Base-by-base conservation (phyloP, 2,329 filamentous ascomycete genomes). In the Mycosphaerella arachidis region DNA sequence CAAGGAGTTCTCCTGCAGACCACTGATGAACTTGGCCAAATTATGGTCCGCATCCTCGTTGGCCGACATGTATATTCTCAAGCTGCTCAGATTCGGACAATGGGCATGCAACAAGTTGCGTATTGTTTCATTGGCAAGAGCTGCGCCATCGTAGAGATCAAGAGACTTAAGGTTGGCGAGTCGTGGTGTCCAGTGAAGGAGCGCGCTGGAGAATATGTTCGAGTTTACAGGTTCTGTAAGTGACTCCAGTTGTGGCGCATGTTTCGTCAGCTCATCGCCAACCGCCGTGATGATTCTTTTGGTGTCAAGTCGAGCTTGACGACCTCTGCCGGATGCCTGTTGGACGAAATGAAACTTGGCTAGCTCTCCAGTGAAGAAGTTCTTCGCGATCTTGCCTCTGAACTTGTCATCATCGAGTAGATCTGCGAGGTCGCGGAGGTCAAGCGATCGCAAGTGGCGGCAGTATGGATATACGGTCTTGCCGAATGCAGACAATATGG, bases 381-480 rank as follows among this genome's bases (percentile, higher is more conserved):
- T 84, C 70, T 79, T 80, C 8, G 80, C 81, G 31, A 89, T 80
- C 45, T 80, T 81, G 60, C 83, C 80, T 37, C 79, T 81, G 55
- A 87, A 86, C 55, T 81, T 80, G 52, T 82, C 77, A 58, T 87
- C 82, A 57, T 87, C 82, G 1, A 91, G 77, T 24, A 89, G 77
- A 45, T 84, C 75, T 10, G 77, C 74, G 1, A 91, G 77, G 68
- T 87, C 84, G 56, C 84, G 78, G 9, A 91, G 79, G 64, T 87
- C 84, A 40, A 91, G 77, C 29, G 80, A 78, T 58, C 82, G 84
- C 57, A 91, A 82, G 72, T 88, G 90, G 40, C 83, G 79, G 67
- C 84, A 88, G 70, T 92, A 92, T 0, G 87, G 87, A 63, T 85
- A 87, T 18, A 84, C 75, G 0, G 88, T 89, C 63, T 77, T 74